Percentiles rank a stretch among this genome's conserved stretches.
Evolutionary conservation across 257 asterid species (phyloP).

Genomic region (Fraxinus excelsior): DNA sequence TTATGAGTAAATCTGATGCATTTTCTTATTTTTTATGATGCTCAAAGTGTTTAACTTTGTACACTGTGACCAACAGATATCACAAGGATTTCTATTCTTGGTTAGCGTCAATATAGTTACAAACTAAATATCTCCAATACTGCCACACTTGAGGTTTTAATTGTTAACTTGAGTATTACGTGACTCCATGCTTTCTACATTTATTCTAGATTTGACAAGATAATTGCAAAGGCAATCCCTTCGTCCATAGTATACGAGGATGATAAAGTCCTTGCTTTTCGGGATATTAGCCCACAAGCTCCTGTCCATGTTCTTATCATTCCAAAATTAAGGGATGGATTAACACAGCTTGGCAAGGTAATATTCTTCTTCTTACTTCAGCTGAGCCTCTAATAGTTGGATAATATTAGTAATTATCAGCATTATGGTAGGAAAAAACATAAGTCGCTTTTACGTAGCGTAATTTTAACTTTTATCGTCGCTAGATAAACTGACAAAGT

Average conservation of each 20-base stretch:
- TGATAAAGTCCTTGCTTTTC: constrained; percentile 85
- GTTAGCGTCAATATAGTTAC: not conserved
- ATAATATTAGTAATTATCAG: not conserved
- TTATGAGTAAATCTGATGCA: not conserved
- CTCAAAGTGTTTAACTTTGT: not conserved
- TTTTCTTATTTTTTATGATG: not conserved
- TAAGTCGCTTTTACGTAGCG: constrained; percentile 1
- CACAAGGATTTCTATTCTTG: not conserved
- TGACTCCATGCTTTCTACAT: constrained; percentile 10
- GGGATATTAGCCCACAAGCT: constrained; percentile 91
- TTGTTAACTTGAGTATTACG: constrained; percentile 3
- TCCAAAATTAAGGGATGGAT: constrained; percentile 85
- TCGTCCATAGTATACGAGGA: constrained; percentile 84
- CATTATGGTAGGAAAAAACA: not conserved
- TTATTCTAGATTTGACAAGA: constrained; percentile 76
- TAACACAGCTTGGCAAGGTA: constrained; percentile 88
- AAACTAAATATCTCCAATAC: not conserved
- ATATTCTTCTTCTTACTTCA: constrained; percentile 2
- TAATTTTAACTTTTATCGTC: not conserved
- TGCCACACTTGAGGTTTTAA: not conserved
- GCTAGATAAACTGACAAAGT: not conserved
- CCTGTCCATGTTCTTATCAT: constrained; percentile 89
- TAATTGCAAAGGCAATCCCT: constrained; percentile 89
- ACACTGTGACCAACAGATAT: not conserved
- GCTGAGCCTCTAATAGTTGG: constrained; percentile 4